These are phyloP conservation scores for Aspergillus mulundensis DNA, from an alignment of 495 filamentous ascomycete species.

Conservation along the genomic window DNA sequence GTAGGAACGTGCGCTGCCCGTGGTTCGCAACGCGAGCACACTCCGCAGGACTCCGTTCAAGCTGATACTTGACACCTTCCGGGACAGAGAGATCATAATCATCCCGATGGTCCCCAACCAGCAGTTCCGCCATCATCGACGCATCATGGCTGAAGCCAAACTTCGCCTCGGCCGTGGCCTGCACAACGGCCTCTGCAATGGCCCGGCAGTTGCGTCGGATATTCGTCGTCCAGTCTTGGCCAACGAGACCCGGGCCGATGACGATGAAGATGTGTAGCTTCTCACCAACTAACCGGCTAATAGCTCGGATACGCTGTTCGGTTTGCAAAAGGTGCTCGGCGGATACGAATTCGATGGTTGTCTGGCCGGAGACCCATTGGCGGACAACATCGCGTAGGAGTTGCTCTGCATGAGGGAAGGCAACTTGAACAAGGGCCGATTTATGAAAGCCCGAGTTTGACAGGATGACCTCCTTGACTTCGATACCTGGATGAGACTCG, in stretches of 20 bases:
- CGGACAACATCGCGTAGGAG: constrained; percentile 27
- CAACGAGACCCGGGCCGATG: constrained; percentile 29
- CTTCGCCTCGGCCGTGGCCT: constrained; percentile 42
- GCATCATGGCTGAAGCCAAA: constrained; percentile 46
- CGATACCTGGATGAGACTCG: constrained; percentile 37
- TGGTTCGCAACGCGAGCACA: constrained; percentile 22
- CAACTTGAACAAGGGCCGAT: constrained; percentile 9
- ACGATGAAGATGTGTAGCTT: constrained; percentile 37
- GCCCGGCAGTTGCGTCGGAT: constrained; percentile 41
- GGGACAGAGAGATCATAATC: constrained; percentile 14
- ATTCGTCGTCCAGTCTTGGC: constrained; percentile 28
- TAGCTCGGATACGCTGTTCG: constrained; percentile 12
- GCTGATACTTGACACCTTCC: constrained; percentile 20
- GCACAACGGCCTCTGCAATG: constrained; percentile 51
- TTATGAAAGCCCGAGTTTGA: constrained; percentile 27
- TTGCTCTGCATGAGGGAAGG: constrained; percentile 37
- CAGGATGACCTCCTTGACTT: constrained; percentile 39
- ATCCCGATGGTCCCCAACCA: constrained; percentile 29
- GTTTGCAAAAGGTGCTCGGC: constrained; percentile 12
- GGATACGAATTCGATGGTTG: constrained; percentile 12
- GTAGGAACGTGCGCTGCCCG: constrained; percentile 33
- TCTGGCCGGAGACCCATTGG: constrained; percentile 12
- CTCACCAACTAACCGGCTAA: constrained; percentile 11
- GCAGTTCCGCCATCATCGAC: constrained; percentile 40
- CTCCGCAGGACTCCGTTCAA: constrained; percentile 13